Evolutionary conservation across 179 eudicot genomes (phyloP), one percentile per base, ranked within the genome.

Genomic region (Silene coronaria): DNA sequence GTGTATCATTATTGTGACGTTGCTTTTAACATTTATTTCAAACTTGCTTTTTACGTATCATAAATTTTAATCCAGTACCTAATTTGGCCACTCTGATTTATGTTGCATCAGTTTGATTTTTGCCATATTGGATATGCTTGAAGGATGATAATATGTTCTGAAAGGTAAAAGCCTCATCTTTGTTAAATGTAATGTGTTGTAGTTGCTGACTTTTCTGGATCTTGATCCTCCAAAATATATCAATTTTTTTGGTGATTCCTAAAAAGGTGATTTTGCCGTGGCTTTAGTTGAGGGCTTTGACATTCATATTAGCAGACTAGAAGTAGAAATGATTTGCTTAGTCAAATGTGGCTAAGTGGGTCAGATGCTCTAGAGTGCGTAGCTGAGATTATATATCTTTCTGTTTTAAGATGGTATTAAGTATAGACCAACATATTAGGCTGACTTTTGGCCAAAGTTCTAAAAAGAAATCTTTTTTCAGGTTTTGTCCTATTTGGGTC

Each of bases 401-500:
- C 42, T 58, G 73, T 22, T 67, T 73, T 62, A 42, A 30, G 69
- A 68, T 8, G 46, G 8, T 48, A 21, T 8, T n/a, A n/a, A 67
- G 60, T n/a, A n/a, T n/a, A n/a, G n/a, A 72, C 67, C 75, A 48
- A 34, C 26, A n/a, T 68, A 46, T 36, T 60, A 68, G 67, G 74
- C 61, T 77, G 83, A 74, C 74, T 55, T 62, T 81, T 58, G 63
- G 60, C 60, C 14, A 53, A 69, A 62, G 51, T 21, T 53, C n/a
- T 51, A 63, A 36, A 59, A 45, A 2, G 58, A 71, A 24, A 14
- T 30, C 24, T 76, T 66, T 51, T 22, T 70, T 3, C 58, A 51
- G 19, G 58, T 13, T 51, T 51, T 34, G 30, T 78, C 62, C 64
- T 69, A 51, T 27, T 32, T 78, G 64, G 78, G 81, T 74, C 68